phyloP scores from a whole-genome alignment of 805 yeast genomes.

The Tetrapisispora fleetii region DNA sequence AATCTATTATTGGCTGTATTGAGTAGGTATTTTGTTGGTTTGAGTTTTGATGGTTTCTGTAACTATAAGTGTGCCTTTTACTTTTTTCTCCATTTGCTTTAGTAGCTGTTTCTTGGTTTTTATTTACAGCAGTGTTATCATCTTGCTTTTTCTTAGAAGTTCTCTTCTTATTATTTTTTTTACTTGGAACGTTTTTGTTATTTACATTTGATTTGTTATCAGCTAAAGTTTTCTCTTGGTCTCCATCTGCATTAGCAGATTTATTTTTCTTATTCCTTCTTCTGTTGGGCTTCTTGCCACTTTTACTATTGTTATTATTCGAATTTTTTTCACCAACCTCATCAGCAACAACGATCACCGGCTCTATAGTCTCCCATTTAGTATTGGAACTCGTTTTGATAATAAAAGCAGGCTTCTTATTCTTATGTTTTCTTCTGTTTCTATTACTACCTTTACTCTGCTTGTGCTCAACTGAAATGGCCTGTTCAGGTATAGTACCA shows the following conservation, averaged over 20 bases:
- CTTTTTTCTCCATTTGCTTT: neutral
- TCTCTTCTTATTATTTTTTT: neutral
- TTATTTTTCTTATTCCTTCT: slow-evolving; percentile 5
- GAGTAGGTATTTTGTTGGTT: slow-evolving; percentile 3
- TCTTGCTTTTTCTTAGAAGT: neutral
- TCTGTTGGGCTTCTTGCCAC: slow-evolving; percentile 2
- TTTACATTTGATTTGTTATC: neutral
- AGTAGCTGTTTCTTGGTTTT: neutral
- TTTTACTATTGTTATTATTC: slow-evolving; percentile 4
- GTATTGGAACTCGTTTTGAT: slow-evolving; percentile 13
- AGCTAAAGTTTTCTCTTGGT: slow-evolving; percentile 3
- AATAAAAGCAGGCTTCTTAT: slow-evolving; percentile 5
- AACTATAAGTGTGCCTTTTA: neutral
- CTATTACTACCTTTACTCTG: neutral
- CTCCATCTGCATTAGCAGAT: slow-evolving; percentile 8
- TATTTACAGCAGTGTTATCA: neutral
- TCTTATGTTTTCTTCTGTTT: slow-evolving; percentile 8
- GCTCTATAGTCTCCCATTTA: slow-evolving; percentile 64
- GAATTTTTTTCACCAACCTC: slow-evolving; percentile 9
- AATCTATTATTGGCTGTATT: slow-evolving; percentile 19
- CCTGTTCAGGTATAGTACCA: slow-evolving; percentile 16
- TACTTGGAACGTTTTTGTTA: neutral
- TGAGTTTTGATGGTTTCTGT: neutral
- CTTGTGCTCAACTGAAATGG: slow-evolving; percentile 7
- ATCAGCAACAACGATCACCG: slow-evolving; percentile 37